Evolutionary conservation across 2,329 filamentous ascomycete species (phyloP).

Genomic region (Clarireedia hainanense): DNA sequence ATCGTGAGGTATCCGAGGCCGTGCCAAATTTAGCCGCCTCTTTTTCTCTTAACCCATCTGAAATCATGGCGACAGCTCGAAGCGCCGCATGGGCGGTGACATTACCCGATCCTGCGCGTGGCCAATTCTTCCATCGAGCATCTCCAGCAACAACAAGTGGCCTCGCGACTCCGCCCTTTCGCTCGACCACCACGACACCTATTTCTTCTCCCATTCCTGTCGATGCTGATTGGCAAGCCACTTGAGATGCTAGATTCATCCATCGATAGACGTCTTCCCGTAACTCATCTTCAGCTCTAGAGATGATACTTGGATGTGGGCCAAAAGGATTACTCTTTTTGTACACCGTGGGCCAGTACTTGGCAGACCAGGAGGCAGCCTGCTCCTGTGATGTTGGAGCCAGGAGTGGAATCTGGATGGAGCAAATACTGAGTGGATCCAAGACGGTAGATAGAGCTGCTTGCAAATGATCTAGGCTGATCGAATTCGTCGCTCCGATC

Average conservation of each 20-base stretch:
- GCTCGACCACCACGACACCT: slow-evolving; percentile 68
- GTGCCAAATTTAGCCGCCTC: slow-evolving; percentile 15
- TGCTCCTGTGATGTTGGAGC: slow-evolving; percentile 70
- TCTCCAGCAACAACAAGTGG: slow-evolving; percentile 70
- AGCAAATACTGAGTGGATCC: slow-evolving; percentile 34
- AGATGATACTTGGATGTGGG: slow-evolving; percentile 69
- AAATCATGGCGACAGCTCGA: slow-evolving; percentile 76
- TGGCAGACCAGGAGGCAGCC: slow-evolving; percentile 63
- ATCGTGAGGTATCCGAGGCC: slow-evolving; percentile 28
- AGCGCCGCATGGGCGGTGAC: slow-evolving; percentile 72
- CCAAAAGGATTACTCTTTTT: slow-evolving; percentile 82
- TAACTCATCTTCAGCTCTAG: slow-evolving; percentile 62
- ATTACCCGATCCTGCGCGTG: slow-evolving; percentile 49
- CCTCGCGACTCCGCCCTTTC: slow-evolving; percentile 20
- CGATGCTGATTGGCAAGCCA: slow-evolving; percentile 50
- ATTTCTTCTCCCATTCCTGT: slow-evolving; percentile 58
- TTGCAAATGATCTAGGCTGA: slow-evolving; percentile 47
- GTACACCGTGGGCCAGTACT: slow-evolving; percentile 81
- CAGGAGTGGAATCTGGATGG: slow-evolving; percentile 60
- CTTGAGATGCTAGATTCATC: slow-evolving; percentile 59
- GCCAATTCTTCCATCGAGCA: slow-evolving; percentile 58
- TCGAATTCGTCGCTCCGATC: slow-evolving; percentile 39
- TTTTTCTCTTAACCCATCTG: slow-evolving; percentile 41
- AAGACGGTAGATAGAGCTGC: slow-evolving; percentile 40
- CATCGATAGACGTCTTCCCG: slow-evolving; percentile 54